phyloP scores from a whole-genome alignment of 2,329 filamentous ascomycete species.

The Arthrobotrys entomopaga region DNA sequence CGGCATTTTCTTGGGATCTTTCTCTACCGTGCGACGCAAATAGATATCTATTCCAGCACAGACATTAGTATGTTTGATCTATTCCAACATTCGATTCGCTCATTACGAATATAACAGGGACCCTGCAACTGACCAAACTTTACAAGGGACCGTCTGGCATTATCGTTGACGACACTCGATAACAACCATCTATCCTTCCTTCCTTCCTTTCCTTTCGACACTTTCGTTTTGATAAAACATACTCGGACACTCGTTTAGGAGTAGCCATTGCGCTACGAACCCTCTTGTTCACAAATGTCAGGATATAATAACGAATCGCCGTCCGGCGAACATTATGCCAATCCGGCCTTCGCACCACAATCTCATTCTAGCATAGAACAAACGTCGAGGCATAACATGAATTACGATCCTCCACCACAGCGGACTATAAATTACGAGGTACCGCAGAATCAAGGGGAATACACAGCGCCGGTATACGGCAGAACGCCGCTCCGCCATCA shows the following conservation, averaged over 20 bases:
- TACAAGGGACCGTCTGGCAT: not conserved
- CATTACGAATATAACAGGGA: too few relatives aligned
- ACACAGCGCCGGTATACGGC: conserved; percentile 31
- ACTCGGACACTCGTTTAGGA: conserved; percentile 26
- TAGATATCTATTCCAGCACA: not conserved
- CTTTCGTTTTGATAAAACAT: conserved; percentile 24
- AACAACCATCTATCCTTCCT: not conserved
- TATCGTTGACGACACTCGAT: not conserved
- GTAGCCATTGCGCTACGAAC: conserved; percentile 13
- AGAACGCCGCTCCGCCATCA: conserved; percentile 50
- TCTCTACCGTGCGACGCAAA: not conserved
- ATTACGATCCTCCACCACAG: too few relatives aligned
- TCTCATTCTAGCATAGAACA: conserved; percentile 29
- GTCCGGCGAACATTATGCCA: conserved; percentile 25
- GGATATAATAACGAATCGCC: conserved; percentile 33
- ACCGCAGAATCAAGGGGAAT: conserved; percentile 26
- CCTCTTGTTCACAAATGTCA: conserved; percentile 32
- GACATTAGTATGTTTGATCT: not conserved
- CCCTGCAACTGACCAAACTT: not conserved
- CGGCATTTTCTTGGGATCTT: conserved; percentile 38
- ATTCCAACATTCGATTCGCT: too few relatives aligned
- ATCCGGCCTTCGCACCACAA: conserved; percentile 36
- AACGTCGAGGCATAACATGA: conserved; percentile 26
- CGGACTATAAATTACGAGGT: too few relatives aligned
- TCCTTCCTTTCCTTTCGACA: conserved; percentile 19